Base-by-base conservation (phyloP, 1,284 basidiomycete species). In the Cryptococcus sp. region DNA sequence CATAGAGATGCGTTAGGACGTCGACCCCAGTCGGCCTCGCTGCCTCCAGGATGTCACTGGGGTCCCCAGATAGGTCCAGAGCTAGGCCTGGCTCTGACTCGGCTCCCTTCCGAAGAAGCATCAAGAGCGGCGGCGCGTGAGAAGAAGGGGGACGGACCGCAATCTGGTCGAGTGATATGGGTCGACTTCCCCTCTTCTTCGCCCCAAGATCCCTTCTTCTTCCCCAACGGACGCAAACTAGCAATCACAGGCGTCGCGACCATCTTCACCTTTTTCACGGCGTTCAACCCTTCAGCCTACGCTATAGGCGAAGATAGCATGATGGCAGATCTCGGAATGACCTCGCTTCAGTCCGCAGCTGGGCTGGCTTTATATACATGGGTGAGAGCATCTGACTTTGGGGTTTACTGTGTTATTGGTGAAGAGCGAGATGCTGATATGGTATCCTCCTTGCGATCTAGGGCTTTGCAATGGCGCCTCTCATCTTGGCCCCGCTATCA, bases 401-500 rank as follows among this genome's bases (percentile, higher is more conserved):
- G 6, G 10, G 3, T 40, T 40, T 17, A 19, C 15, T 35, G 41
- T 25, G 0, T 38, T 23, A 23, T 15, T 22, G 30, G 39, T 52
- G 40, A 35, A 53, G 50, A 50, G 48, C 70, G 68, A 69, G 69
- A 4, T 35, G 13, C 13, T 35, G 30, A 35, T 39, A 20, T 19
- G 17, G 11, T 40, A 39, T 22, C 52, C 2, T 10, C 13, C 11
- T 23, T 13, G 30, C 8, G 5, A 8, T 35, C 5, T 77, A 89
- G 30, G 89, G 88, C 0, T 91, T 90, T 63, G 86, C 82, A 1
- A 61, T 89, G 19, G 82, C 86, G 2, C 90, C 90, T 0, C 82
- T 91, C 11, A 80, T 89, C 3, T 82, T 87, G 0, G 86, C 88
- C 0, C 87, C 89, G 0, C 83, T 90, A 61, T 87, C 86, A 59